These are phyloP conservation scores for Chaetomiaceae sp. DNA, from an alignment of 2,329 filamentous ascomycete genomes.

Conservation along the genomic window DNA sequence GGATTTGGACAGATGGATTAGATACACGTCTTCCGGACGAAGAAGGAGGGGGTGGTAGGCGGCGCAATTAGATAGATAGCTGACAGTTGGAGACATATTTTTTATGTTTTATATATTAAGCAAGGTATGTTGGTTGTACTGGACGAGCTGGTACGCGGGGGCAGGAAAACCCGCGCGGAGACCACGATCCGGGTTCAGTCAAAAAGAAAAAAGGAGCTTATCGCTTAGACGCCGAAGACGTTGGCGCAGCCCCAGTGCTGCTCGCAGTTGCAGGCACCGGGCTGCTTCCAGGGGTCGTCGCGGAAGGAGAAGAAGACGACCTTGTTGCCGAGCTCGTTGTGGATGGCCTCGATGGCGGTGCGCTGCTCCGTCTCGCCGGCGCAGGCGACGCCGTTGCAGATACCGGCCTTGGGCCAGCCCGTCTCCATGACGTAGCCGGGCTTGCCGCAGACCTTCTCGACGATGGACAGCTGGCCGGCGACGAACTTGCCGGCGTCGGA, in stretches of 20 bases:
- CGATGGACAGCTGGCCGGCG: slow-evolving; percentile 63
- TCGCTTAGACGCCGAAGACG: slow-evolving; percentile 39
- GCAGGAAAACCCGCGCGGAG: neutral
- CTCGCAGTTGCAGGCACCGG: slow-evolving; percentile 68
- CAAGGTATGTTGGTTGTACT: neutral
- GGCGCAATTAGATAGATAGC: neutral
- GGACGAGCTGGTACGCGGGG: neutral
- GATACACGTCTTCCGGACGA: slow-evolving; percentile 10
- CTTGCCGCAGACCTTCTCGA: slow-evolving; percentile 67
- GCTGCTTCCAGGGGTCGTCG: slow-evolving; percentile 77
- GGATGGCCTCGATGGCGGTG: slow-evolving; percentile 67
- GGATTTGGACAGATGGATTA: neutral
- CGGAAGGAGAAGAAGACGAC: slow-evolving; percentile 77
- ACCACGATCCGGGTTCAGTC: slow-evolving; percentile 2
- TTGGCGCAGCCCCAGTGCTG: slow-evolving; percentile 67
- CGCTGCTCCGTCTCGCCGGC: slow-evolving; percentile 64
- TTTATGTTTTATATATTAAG: slow-evolving; percentile 11
- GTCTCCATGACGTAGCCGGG: slow-evolving; percentile 80
- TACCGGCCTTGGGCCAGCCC: slow-evolving; percentile 75
- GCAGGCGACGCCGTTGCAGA: slow-evolving; percentile 66
- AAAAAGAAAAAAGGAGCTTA: too few species aligned
- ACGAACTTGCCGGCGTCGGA: slow-evolving; percentile 71
- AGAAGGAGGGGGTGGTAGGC: neutral
- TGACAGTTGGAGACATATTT: slow-evolving; percentile 5
- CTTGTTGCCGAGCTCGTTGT: slow-evolving; percentile 58